Conservation (phyloP, 106 monocot species). For the Dioscorea zingiberensis region DNA sequence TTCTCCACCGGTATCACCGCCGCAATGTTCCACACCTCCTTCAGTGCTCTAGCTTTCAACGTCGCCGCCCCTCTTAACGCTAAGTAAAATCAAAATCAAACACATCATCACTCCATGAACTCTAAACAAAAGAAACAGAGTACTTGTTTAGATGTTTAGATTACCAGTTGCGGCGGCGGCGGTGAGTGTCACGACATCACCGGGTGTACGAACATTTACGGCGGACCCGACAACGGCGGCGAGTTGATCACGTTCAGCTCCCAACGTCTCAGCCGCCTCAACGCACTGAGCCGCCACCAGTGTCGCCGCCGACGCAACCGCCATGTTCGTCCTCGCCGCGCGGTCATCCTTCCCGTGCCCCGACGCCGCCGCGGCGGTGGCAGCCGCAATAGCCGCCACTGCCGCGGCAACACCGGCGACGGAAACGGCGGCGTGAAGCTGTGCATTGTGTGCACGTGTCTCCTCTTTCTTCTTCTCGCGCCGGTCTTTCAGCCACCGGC, state of each 20-base stretch:
- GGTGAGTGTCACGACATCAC: constrained; percentile 9
- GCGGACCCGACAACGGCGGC: constrained; percentile 12
- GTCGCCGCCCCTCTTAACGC: constrained; percentile 89
- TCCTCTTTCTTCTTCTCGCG: constrained; percentile 90
- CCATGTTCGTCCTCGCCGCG: constrained; percentile 2
- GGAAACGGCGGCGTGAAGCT: constrained; percentile 84
- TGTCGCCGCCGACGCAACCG: constrained; percentile 10
- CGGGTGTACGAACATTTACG: constrained; percentile 8
- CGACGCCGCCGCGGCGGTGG: background rate
- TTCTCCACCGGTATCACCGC: constrained; percentile 93
- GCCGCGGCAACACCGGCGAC: constrained; percentile 87
- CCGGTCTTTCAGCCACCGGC: constrained; percentile 88
- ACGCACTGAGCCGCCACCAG: constrained; percentile 14
- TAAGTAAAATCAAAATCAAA: constrained; percentile 6
- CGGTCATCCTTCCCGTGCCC: background rate
- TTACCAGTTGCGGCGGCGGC: constrained; percentile 17
- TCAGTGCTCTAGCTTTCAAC: constrained; percentile 78
- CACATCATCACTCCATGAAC: no score
- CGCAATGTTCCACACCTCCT: constrained; percentile 96
- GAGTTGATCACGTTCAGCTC: constrained; percentile 10
- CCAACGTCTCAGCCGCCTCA: constrained; percentile 7
- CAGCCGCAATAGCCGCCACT: constrained; percentile 16
- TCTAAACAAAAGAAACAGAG: no score
- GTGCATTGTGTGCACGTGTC: constrained; percentile 79
- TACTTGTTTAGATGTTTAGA: no score